Conservation (phyloP, 2,329 filamentous ascomycete species). For the Triangularia verruculosa region DNA sequence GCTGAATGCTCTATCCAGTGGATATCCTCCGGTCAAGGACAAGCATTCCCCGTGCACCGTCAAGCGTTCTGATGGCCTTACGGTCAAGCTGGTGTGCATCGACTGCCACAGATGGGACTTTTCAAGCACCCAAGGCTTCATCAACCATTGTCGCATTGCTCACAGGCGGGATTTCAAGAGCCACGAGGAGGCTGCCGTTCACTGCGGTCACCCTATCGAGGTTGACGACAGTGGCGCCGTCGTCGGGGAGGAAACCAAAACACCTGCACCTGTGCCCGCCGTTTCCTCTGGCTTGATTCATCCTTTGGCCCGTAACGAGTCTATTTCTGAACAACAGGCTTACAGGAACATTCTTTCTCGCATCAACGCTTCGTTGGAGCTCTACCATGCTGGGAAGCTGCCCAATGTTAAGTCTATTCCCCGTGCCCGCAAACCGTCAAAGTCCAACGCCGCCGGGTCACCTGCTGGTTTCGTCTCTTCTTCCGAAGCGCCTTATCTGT, state of each 20-base stretch:
- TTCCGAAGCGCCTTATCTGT: conserved; percentile 63
- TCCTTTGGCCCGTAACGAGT: conserved; percentile 57
- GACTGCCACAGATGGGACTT: conserved; percentile 90
- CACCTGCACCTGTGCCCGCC: conserved; percentile 16
- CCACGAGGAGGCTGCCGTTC: conserved; percentile 87
- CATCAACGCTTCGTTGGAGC: conserved; percentile 52
- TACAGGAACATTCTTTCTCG: conserved; percentile 50
- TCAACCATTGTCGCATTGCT: conserved; percentile 97
- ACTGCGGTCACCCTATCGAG: conserved; percentile 81
- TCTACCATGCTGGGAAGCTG: conserved; percentile 52
- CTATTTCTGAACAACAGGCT: conserved; percentile 51
- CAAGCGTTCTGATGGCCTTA: conserved; percentile 79
- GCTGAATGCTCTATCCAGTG: conserved; percentile 66
- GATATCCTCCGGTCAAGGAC: conserved; percentile 71
- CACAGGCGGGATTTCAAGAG: conserved; percentile 93
- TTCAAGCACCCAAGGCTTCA: conserved; percentile 96
- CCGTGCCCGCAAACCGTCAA: conserved; percentile 25
- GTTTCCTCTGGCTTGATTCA: conserved; percentile 54
- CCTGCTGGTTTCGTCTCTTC: conserved; percentile 48
- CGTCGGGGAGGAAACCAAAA: conserved; percentile 42
- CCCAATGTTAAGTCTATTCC: conserved; percentile 48
- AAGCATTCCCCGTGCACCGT: conserved; percentile 80
- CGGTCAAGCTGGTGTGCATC: conserved; percentile 85
- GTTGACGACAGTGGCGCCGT: conserved; percentile 55
- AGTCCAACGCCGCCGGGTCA: conserved; percentile 20